Evolutionary conservation across 2,329 filamentous ascomycete species (phyloP).

Genomic region (Monascus ruber): DNA sequence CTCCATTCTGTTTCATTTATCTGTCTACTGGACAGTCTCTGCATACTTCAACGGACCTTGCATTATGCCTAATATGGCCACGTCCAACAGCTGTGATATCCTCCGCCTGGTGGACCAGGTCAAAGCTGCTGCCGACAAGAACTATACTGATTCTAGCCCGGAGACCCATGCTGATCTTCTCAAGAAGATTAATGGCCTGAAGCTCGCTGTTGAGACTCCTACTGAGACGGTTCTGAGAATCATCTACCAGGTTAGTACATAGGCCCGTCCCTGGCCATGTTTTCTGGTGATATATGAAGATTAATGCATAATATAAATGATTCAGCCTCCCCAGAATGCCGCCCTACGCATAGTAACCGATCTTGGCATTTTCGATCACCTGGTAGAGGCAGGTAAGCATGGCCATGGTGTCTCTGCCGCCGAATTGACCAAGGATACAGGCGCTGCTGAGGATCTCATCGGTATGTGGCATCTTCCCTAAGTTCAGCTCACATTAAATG

Average conservation of each 20-base stretch:
- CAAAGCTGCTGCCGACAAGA: neutral
- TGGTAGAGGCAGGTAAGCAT: slow-evolving; percentile 2
- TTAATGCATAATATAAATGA: neutral
- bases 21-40: no score
- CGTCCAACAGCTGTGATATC: neutral
- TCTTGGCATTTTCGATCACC: slow-evolving; percentile 7
- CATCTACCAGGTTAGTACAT: neutral
- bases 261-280: neutral
- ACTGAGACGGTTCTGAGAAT: neutral
- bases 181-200: neutral
- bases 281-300: no score
- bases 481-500: neutral
- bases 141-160: neutral
- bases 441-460: slow-evolving; percentile 10
- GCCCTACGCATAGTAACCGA: slow-evolving; percentile 9
- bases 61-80: neutral
- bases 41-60: no score
- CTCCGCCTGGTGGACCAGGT: neutral
- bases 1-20: no score
- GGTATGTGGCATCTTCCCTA: slow-evolving; percentile 2
- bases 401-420: slow-evolving; percentile 5
- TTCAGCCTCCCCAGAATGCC: slow-evolving; percentile 9
- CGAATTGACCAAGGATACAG: slow-evolving; percentile 8
- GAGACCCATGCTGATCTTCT: neutral
- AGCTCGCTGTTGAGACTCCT: neutral